Evolutionary conservation across 2,329 filamentous ascomycete species (phyloP), one percentile per base, ranked within the genome.

Genomic region (Colletotrichum cordylinicola): DNA sequence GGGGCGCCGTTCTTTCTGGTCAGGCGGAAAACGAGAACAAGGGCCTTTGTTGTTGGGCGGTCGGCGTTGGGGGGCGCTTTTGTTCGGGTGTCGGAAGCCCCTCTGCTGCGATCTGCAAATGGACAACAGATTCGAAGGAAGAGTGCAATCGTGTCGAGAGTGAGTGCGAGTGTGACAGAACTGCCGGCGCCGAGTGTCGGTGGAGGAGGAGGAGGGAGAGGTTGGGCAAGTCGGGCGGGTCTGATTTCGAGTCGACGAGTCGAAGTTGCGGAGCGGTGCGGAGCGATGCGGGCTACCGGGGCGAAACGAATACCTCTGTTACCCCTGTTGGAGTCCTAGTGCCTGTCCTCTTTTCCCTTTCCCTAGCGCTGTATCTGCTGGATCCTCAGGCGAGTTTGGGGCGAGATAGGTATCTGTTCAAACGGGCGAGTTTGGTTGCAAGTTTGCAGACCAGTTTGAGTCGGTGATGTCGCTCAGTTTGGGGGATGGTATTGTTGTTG

Each of bases 251-350:
- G 70, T 75, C 56, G 56, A 65, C 70, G 64, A 73, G 73, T 73
- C 70, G 70, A 75, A 68, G 69, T 65, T 56, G 72, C 73, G 64
- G 73, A 75, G 73, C 73, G 73, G 70, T 75, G 73, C 73, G 73
- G 73, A 75, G 73, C 73, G 62, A 58, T 43, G 73, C 70, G 73
- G 73, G 73, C 73, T 75, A 67, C 73, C 70, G 73, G 73, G 73
- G 73, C 70, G 70, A 75, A 73, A 75, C 73, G 21, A 75, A 48
- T 37, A 62, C 52, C 55, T 75, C 67, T 55, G 55, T 75, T 37
- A 48, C 67, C 56, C 67, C 67, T 70, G 67, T 29, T 27, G 55
- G 13, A 65, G 18, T 35, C n/a, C 18, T 55, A 27, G 24, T 66
- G 62, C 21, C 7, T 61, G 43, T 52, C 43, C n/a, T 61, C 31